Evolutionary conservation across 768 basidiomycete species (phyloP).

Genomic region (Suillus occidentalis): DNA sequence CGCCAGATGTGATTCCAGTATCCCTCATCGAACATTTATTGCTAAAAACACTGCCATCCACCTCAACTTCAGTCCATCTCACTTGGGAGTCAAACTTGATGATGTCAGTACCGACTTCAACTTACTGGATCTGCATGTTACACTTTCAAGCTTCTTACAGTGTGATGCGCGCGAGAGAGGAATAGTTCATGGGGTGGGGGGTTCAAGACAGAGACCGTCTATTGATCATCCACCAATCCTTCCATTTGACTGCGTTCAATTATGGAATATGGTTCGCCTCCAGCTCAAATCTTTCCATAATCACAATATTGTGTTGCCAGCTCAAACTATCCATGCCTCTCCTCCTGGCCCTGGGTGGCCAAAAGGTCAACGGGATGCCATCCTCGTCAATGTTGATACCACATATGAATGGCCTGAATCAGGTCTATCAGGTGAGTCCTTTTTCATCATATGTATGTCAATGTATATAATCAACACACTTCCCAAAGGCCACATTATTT

Average conservation of each 20-base stretch:
- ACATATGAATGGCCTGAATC: constrained; percentile 18
- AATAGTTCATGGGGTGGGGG: not conserved
- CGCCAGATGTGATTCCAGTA: not conserved
- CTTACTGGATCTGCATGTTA: not conserved
- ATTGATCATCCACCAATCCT: not conserved
- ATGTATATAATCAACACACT: not conserved
- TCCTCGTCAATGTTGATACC: constrained; percentile 19
- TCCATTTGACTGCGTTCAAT: not conserved
- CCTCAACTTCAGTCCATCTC: not conserved
- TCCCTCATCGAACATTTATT: not conserved
- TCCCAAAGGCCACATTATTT: not conserved
- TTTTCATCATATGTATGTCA: not conserved
- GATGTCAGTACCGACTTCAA: not conserved
- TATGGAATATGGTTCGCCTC: not conserved
- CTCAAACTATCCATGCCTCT: constrained; percentile 24
- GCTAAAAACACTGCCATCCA: not conserved
- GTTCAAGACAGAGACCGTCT: not conserved
- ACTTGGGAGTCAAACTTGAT: not conserved
- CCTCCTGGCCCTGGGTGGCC: constrained; percentile 22
- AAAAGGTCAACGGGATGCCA: constrained; percentile 20
- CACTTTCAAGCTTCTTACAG: not conserved
- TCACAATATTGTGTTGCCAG: not conserved
- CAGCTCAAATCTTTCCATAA: not conserved
- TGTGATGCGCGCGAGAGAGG: not conserved
- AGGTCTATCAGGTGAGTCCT: constrained; percentile 11